These are phyloP conservation scores for Tothia fuscella DNA, from an alignment of 2,329 filamentous ascomycete species.

Conservation along the genomic window DNA sequence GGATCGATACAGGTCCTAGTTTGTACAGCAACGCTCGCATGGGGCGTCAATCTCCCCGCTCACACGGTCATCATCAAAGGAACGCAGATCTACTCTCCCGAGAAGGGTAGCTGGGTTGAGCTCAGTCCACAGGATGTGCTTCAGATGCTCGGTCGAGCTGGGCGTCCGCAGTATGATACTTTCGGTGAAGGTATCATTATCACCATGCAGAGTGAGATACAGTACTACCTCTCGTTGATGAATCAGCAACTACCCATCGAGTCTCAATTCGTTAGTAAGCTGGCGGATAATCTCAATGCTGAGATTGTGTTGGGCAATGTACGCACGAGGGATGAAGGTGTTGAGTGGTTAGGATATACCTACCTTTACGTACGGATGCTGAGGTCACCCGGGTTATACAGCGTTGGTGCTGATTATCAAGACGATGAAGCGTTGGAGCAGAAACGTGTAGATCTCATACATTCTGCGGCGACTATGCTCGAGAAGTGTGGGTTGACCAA, in stretches of 20 bases:
- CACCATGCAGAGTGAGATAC: slow-evolving; percentile 85
- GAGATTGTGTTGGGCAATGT: slow-evolving; percentile 93
- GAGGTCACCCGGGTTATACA: slow-evolving; percentile 85
- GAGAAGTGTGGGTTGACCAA: slow-evolving; percentile 84
- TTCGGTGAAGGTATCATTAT: slow-evolving; percentile 99
- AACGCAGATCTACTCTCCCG: slow-evolving; percentile 93
- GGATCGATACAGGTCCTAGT: slow-evolving; percentile 91
- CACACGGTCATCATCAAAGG: slow-evolving; percentile 99
- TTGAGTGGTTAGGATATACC: slow-evolving; percentile 98
- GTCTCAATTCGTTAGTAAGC: slow-evolving; percentile 82
- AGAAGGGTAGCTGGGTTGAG: slow-evolving; percentile 98
- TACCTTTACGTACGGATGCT: slow-evolving; percentile 98
- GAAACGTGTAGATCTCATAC: slow-evolving; percentile 92
- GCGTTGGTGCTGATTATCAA: slow-evolving; percentile 91
- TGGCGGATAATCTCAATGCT: slow-evolving; percentile 93
- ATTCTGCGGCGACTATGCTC: slow-evolving; percentile 78
- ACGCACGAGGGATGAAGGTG: slow-evolving; percentile 80
- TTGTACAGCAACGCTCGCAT: slow-evolving; percentile 93
- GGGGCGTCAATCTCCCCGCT: slow-evolving; percentile 96
- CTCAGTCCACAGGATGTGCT: slow-evolving; percentile 93
- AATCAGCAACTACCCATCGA: slow-evolving; percentile 98
- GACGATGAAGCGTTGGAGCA: slow-evolving; percentile 86
- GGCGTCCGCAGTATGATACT: slow-evolving; percentile 90
- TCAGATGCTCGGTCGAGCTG: slow-evolving; percentile 96
- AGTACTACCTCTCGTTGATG: slow-evolving; percentile 91